Conservation (phyloP, 208 protist genomes). For the Angomonas deanei region DNA sequence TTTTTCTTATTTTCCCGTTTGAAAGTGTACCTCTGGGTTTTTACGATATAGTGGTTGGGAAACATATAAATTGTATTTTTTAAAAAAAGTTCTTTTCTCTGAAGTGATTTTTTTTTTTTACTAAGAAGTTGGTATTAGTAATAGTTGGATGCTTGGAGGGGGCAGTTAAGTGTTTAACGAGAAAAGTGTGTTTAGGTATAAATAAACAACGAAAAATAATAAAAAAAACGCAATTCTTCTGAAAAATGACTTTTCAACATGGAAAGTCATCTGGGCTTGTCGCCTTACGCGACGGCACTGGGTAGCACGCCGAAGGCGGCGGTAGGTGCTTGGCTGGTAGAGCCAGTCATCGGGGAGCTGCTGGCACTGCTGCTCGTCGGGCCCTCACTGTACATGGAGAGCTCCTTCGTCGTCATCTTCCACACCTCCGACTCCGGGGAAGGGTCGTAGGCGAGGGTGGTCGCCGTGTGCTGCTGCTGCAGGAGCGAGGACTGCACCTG, state of each 20-base stretch:
- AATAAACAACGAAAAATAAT: too few species aligned
- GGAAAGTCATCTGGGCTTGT: too few species aligned
- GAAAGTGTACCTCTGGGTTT: too few species aligned
- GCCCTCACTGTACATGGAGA: background rate
- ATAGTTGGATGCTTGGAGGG: too few species aligned
- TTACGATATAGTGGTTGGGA: too few species aligned
- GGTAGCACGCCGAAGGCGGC: background rate
- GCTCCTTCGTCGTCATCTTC: background rate
- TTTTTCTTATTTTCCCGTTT: too few species aligned
- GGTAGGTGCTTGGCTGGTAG: background rate
- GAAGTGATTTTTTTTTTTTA: background rate
- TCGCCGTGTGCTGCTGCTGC: background rate
- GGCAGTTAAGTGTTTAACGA: background rate
- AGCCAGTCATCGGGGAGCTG: background rate
- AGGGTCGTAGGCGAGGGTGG: background rate
- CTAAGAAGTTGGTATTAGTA: background rate
- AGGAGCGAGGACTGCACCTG: background rate
- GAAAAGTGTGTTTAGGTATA: too few species aligned
- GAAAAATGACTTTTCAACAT: too few species aligned
- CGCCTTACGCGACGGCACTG: too few species aligned
- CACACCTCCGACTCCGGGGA: background rate
- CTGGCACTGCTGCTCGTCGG: background rate
- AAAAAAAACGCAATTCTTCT: too few species aligned
- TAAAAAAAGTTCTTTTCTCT: background rate
- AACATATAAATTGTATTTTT: background rate